phyloP scores from a whole-genome alignment of 192 early-diverging fungal species.

The Nowakowskiella sp. region DNA sequence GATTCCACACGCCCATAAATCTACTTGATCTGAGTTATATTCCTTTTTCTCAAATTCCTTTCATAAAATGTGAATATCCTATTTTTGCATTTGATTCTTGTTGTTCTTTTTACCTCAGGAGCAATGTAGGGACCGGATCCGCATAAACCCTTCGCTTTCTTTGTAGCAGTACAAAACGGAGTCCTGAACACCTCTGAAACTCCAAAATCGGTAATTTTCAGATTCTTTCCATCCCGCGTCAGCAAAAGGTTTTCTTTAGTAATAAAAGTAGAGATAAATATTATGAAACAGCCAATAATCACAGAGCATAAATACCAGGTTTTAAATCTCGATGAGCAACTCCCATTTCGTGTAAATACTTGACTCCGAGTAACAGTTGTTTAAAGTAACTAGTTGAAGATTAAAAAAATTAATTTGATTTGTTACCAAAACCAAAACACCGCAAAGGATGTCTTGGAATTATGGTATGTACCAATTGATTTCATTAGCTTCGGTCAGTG shows the following conservation, averaged over 20 bases:
- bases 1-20: constrained; percentile 92
- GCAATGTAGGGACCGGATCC: constrained; percentile 97
- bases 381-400: constrained; percentile 73
- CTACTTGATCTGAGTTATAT: constrained; percentile 85
- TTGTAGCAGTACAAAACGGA: constrained; percentile 68
- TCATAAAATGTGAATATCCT: neutral
- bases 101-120: constrained; percentile 62
- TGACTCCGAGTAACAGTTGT: constrained; percentile 82
- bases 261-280: constrained; percentile 16
- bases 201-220: constrained; percentile 99
- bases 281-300: neutral
- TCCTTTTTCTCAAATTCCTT: constrained; percentile 56
- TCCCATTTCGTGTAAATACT: constrained; percentile 85
- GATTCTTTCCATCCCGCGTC: constrained; percentile 59
- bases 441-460: constrained; percentile 2
- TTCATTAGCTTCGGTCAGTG: constrained; percentile 64
- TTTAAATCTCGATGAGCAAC: constrained; percentile 97
- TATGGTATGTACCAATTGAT: constrained; percentile 56
- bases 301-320: constrained; percentile 44
- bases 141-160: constrained; percentile 80
- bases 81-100: too few species aligned
- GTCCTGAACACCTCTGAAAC: constrained; percentile 91
- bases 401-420: constrained; percentile 3
- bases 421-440: constrained; percentile 3
- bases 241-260: constrained; percentile 92